Evolutionary conservation across 192 early-diverging fungal genomes (phyloP), one percentile per base, ranked within the genome.

Genomic region (Chytriomyces hyalinus): DNA sequence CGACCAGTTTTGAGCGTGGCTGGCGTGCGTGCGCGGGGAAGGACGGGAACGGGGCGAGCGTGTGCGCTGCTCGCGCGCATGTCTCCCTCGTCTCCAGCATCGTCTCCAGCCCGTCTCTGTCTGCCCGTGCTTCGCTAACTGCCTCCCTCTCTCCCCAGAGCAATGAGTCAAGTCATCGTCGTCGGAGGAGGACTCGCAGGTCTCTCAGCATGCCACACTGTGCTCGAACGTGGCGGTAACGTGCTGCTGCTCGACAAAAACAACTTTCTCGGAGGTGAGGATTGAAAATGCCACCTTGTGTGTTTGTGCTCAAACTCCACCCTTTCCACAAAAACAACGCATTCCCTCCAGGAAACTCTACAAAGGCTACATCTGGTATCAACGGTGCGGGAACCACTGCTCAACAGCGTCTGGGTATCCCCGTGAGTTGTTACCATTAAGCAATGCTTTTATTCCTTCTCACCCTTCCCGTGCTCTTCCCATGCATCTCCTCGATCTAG

Each of bases 301-400:
- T 36, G 36, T 36, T 36, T 36, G 36, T 44, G 36, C 10, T 46
- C 57, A 7, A 57, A 50, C 51, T 43, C 6, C 24, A 17, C 24
- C 3, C 36, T 20, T 22, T 74, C 43, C 20, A 61, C 57, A 24
- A 15, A 15, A 50, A 17, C 2, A 69, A 24, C 43, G 17, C 59
- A 46, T 77, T 28, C n/a, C 6, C 26, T 17, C 24, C 76, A 86
- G 96, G 96, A 43, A 98, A 98, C 91, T 97, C 96, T 51, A 96
- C 96, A 76, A 98, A 98, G 87, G 97, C 97, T 26, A 97, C 96
- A 15, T 97, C 96, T 5, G 97, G 97, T 70, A 98, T 98, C 83
- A 98, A 97, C 87, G 96, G 96, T 53, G 96, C 93, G 49, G 84
- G 92, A 48, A 98, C 97, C 53, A 88, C 87, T 63, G 94, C 94